Conservation (phyloP, 2,329 filamentous ascomycete genomes). For the Thielaviopsis cerberus region DNA sequence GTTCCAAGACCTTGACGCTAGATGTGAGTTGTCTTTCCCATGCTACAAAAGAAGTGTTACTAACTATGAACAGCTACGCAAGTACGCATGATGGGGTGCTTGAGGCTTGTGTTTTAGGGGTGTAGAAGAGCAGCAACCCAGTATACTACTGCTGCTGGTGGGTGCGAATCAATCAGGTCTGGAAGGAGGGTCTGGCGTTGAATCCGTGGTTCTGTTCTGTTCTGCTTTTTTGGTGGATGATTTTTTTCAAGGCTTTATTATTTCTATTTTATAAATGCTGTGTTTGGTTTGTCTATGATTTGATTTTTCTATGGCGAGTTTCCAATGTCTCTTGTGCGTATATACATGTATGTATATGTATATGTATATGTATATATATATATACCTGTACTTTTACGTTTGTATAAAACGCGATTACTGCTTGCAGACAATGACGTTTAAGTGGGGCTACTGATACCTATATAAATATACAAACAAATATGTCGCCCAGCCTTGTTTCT, state of each 20-base stretch:
- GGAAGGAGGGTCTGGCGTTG: not conserved
- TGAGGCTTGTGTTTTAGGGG: not conserved
- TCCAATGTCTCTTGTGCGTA: not conserved
- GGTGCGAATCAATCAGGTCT: not conserved
- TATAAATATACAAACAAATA: not conserved
- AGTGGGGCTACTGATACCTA: not conserved
- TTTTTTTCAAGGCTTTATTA: not conserved
- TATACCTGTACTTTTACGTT: not conserved
- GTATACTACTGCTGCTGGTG: not conserved
- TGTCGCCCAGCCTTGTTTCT: not conserved
- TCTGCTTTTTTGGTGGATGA: not conserved
- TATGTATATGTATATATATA: not conserved
- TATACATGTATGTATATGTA: not conserved
- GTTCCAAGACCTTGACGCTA: constrained; percentile 73
- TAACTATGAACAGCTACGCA: constrained; percentile 9
- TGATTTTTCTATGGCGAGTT: not conserved
- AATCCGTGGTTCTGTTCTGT: not conserved
- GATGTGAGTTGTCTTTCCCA: constrained; percentile 53
- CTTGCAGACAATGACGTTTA: not conserved
- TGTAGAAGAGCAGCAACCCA: not conserved
- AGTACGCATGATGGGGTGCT: constrained; percentile 9
- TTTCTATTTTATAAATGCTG: not conserved
- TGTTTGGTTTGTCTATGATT: not conserved
- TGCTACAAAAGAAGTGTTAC: not conserved
- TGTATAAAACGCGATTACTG: not conserved